Conservation (phyloP, 176 grass and related monocot genomes). For the Hordeum vulgare region MorexV3_pseudomolecules_assembly NC_058522.1:39406273-39406772, state of each 20-base stretch:
- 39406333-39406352: too few species aligned
- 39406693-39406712: too few species aligned
- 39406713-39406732: too few species aligned
- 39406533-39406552: background rate
- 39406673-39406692: background rate
- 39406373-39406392: too few species aligned
- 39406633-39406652: background rate
- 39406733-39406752: too few species aligned
- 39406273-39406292: too few species aligned
- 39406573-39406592: background rate
- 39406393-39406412: too few species aligned
- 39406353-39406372: too few species aligned
- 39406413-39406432: too few species aligned
- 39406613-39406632: background rate
- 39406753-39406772: too few species aligned
- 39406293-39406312: too few species aligned
- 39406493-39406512: background rate
- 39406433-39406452: background rate
- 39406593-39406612: conserved; percentile 5
- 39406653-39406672: background rate
- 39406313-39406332: too few species aligned
- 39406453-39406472: conserved; percentile 3
- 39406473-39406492: background rate
- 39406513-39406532: background rate
- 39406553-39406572: background rate